These are phyloP conservation scores for Colletotrichum tofieldiae DNA, from an alignment of 2,329 filamentous ascomycete genomes.

Conservation along the genomic window DNA sequence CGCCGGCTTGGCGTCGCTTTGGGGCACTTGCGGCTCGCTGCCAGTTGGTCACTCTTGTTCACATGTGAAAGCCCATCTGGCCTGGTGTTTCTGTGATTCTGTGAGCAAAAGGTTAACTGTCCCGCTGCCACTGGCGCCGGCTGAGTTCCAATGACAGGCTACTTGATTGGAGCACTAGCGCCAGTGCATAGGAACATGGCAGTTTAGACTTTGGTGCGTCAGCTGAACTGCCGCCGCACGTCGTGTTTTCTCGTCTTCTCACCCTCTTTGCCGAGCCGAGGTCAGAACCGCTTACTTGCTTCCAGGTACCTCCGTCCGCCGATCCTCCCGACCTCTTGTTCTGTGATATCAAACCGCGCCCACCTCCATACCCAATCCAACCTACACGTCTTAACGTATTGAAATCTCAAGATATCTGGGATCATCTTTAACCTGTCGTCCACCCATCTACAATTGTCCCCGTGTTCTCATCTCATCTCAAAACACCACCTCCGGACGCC, in stretches of 20 bases:
- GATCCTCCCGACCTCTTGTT: neutral
- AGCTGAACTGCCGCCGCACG: constrained; percentile 19
- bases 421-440: neutral
- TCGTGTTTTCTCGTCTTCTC: constrained; percentile 8
- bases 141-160: neutral
- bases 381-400: neutral
- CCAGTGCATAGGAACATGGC: constrained; percentile 1
- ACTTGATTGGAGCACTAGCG: constrained; percentile 16
- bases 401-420: neutral
- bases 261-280: constrained; percentile 34
- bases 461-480: neutral
- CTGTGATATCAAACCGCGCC: neutral
- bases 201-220: neutral
- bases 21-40: neutral
- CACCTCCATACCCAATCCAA: neutral
- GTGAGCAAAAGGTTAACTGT: neutral
- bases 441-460: neutral
- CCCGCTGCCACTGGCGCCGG: neutral
- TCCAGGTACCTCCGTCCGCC: neutral
- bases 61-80: constrained; percentile 36
- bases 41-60: neutral
- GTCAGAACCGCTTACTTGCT: constrained; percentile 18
- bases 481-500: neutral
- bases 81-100: constrained; percentile 7
- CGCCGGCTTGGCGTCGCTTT: constrained; percentile 3